These are phyloP conservation scores for Nakaseomyces uthaithaninus DNA, from an alignment of 1,139 yeast genomes.

Conservation along the genomic window DNA sequence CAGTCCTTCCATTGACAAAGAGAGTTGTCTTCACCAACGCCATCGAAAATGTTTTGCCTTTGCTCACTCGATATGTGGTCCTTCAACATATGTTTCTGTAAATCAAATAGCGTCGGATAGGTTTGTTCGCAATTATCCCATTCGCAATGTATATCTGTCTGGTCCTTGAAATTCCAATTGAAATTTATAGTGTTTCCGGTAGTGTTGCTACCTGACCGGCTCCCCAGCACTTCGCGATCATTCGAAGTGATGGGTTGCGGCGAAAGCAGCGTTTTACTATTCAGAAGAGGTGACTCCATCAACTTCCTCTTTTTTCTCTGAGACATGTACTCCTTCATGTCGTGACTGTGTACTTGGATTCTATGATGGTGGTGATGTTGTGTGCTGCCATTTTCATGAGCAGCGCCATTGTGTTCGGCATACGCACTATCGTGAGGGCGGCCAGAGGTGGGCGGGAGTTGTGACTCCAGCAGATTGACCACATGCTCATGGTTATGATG, in stretches of 20 bases:
- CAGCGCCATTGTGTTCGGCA: too few species aligned
- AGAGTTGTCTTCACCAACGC: constrained; percentile 6
- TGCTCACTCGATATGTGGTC: constrained; percentile 39
- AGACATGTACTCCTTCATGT: constrained; percentile 6
- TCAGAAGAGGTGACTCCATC: background rate
- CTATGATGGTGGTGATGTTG: constrained; percentile 34
- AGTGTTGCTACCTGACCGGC: background rate
- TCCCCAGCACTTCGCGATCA: background rate
- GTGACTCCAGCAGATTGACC: constrained; percentile 7
- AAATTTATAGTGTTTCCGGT: constrained; percentile 29
- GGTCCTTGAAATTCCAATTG: constrained; percentile 34
- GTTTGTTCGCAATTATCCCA: constrained; percentile 48
- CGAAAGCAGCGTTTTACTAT: background rate
- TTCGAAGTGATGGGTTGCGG: constrained; percentile 2
- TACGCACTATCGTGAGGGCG: too few species aligned
- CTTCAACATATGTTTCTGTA: constrained; percentile 50
- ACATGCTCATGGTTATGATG: constrained; percentile 5
- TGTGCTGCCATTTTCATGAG: constrained; percentile 7
- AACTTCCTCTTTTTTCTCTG: background rate
- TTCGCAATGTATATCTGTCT: constrained; percentile 35
- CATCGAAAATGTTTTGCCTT: constrained; percentile 8
- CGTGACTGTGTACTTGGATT: constrained; percentile 32
- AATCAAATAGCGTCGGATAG: constrained; percentile 37
- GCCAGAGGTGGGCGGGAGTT: background rate
- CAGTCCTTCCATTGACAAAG: constrained; percentile 71